Percentiles rank a stretch among this genome's conserved stretches.
Evolutionary conservation across 345 rosid genomes (phyloP).

Genomic region (Brassica carinata): DNA sequence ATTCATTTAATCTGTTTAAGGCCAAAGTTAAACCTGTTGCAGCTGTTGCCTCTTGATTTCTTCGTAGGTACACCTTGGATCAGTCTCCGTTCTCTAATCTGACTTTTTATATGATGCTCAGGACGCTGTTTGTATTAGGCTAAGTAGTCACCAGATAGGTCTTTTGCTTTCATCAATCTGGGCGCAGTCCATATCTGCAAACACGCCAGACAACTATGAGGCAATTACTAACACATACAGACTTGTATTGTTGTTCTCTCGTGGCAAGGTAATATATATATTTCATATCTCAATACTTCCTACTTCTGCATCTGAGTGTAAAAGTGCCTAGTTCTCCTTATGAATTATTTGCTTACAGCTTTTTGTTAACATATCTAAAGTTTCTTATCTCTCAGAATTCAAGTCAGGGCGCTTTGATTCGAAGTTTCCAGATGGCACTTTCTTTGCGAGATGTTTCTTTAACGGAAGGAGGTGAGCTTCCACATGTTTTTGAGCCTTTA

Average conservation of each 20-base stretch:
- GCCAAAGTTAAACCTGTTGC: slow-evolving; percentile 4
- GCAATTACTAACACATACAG: slow-evolving; percentile 95
- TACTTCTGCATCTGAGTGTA: slow-evolving; percentile 4
- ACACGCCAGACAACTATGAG: slow-evolving; percentile 86
- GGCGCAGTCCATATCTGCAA: slow-evolving; percentile 87
- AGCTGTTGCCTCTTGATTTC: background rate
- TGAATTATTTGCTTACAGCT: background rate
- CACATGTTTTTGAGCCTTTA: slow-evolving; percentile 2
- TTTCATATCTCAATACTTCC: background rate
- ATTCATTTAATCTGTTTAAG: background rate
- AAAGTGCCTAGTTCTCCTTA: background rate
- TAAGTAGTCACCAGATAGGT: slow-evolving; percentile 92
- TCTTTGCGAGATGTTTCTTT: slow-evolving; percentile 82
- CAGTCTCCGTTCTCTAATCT: slow-evolving; percentile 23
- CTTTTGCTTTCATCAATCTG: slow-evolving; percentile 91
- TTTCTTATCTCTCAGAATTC: slow-evolving; percentile 67
- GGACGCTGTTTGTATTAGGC: slow-evolving; percentile 70
- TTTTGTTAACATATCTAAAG: background rate
- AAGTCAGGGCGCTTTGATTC: slow-evolving; percentile 66
- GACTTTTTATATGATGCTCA: slow-evolving; percentile 37
- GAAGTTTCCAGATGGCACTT: slow-evolving; percentile 92
- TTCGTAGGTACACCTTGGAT: slow-evolving; percentile 6
- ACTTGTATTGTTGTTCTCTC: slow-evolving; percentile 84
- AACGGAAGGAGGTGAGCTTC: slow-evolving; percentile 67
- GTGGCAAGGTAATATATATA: slow-evolving; percentile 69